These are phyloP conservation scores for Betula pendula DNA, from an alignment of 306 rosid species.

Conservation along the genomic window DNA sequence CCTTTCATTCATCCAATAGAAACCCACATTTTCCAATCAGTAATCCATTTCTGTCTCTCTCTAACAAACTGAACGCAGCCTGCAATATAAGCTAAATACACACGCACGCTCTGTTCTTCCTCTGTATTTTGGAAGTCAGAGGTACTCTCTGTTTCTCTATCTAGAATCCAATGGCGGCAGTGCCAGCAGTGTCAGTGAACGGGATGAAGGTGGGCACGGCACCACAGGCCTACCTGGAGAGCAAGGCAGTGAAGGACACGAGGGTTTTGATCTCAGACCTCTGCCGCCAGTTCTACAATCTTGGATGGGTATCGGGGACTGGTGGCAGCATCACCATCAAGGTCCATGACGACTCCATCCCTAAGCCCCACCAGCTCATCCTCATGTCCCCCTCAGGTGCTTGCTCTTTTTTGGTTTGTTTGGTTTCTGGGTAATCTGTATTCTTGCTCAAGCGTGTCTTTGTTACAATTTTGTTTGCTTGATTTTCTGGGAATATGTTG, in stretches of 20 bases:
- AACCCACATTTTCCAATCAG: not conserved
- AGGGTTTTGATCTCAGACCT: slow-evolving; percentile 72
- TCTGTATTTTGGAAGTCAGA: not conserved
- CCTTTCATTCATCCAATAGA: not conserved
- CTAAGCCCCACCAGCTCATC: slow-evolving; percentile 68
- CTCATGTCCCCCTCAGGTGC: slow-evolving; percentile 89
- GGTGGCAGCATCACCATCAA: slow-evolving; percentile 93
- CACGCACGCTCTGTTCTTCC: not conserved
- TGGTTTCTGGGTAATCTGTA: not conserved
- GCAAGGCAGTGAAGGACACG: slow-evolving; percentile 70
- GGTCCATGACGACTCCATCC: slow-evolving; percentile 77
- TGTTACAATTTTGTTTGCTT: not conserved
- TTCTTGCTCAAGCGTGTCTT: not conserved
- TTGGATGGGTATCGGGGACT: slow-evolving; percentile 94
- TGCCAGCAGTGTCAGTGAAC: slow-evolving; percentile 36
- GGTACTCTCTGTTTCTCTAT: slow-evolving; percentile 17
- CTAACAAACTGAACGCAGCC: not conserved
- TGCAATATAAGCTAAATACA: slow-evolving; percentile 27
- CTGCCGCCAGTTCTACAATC: slow-evolving; percentile 86
- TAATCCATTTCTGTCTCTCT: not conserved
- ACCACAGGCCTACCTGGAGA: slow-evolving; percentile 67
- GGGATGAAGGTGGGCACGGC: slow-evolving; percentile 47
- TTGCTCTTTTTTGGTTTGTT: not conserved
- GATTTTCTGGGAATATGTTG: not conserved
- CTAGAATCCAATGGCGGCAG: slow-evolving; percentile 36